Evolutionary conservation across 805 yeast genomes (phyloP), one percentile per base, ranked within the genome.

Genomic region (Yarrowia sp.): DNA sequence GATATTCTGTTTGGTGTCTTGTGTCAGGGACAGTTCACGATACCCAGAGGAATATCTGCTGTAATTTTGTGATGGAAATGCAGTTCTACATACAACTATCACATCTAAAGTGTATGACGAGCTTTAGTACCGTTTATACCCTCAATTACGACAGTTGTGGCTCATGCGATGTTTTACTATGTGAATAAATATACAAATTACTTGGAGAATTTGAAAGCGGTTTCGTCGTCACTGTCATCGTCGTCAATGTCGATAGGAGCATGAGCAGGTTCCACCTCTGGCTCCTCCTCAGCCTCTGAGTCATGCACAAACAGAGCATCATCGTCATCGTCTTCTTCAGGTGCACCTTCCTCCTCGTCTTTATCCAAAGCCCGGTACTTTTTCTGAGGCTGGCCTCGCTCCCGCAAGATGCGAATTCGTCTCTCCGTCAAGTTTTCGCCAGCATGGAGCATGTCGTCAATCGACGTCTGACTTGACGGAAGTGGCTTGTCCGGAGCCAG

Each of bases 181-280:
- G 29, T 22, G 19, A 39, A 44, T 44, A 47, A 47, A 47, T 47
- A 47, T 13, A 4, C 13, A n/a, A 47, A 19, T 22, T 16, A 51
- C 32, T 51, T 51, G 2, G 58, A 51, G 24, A 51, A 51, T 18
- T 12, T 51, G 42, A 51, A 51, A 6, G 41, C 42, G 16, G 58
- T 51, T 51, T 51, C 58, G 18, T 51, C 58, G 19, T 51, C 58
- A 16, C 58, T 51, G n/a, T n/a, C n/a, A 14, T 51, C 58, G 13
- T 51, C 58, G n/a, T 51, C 58, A 16, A 51, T 51, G 6, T 22
- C 21, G 16, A 51, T 51, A 18, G 58, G 32, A 16, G 22, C 58
- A 32, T 47, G 27, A 6, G 42, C 13, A 6, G 38, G 21, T 27
- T 47, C 14, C 4, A 16, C 16, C 3, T 32, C 13, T 0, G 32